Percentiles rank a stretch among this genome's conserved stretches.
phyloP scores from a whole-genome alignment of 1,284 basidiomycete species.

The Coniferiporia weirii region DNA sequence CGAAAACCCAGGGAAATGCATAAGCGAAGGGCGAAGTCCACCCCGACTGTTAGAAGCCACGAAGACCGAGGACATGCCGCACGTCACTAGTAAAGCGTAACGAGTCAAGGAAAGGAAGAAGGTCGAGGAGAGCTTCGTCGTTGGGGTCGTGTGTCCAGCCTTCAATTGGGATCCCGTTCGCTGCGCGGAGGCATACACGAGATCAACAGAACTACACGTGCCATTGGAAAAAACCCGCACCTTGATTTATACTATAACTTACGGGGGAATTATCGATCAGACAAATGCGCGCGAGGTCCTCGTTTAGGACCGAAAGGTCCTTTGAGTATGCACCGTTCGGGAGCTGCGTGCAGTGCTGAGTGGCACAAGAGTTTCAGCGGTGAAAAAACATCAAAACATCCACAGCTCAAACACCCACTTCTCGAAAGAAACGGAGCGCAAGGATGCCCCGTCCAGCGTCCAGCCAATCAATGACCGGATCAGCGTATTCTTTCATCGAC shows the following conservation, averaged over 20 bases:
- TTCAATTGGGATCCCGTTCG: constrained; percentile 98
- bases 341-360: constrained; percentile 84
- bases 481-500: constrained; percentile 98
- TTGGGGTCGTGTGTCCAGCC: constrained; percentile 98
- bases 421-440: constrained; percentile 84
- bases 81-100: constrained; percentile 96
- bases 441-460: constrained; percentile 93
- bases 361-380: constrained; percentile 4
- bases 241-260: constrained; percentile 89
- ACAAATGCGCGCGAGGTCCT: constrained; percentile 87
- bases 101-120: constrained; percentile 92
- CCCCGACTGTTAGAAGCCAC: constrained; percentile 38
- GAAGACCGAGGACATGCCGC: constrained; percentile 85
- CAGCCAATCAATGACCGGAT: constrained; percentile 99
- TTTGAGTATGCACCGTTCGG: constrained; percentile 94
- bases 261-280: constrained; percentile 96
- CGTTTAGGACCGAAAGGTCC: constrained; percentile 82
- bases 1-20: constrained; percentile 9
- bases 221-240: constrained; percentile 41
- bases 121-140: constrained; percentile 94
- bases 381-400: not conserved
- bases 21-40: not conserved
- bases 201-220: not conserved
- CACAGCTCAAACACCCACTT: constrained; percentile 48
- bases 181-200: constrained; percentile 35